A percentile compares a stretch with the other conserved stretches of the same genome.
phyloP scores from a whole-genome alignment of 2,329 filamentous ascomycete species.

The Sarocladium oryzae region DNA sequence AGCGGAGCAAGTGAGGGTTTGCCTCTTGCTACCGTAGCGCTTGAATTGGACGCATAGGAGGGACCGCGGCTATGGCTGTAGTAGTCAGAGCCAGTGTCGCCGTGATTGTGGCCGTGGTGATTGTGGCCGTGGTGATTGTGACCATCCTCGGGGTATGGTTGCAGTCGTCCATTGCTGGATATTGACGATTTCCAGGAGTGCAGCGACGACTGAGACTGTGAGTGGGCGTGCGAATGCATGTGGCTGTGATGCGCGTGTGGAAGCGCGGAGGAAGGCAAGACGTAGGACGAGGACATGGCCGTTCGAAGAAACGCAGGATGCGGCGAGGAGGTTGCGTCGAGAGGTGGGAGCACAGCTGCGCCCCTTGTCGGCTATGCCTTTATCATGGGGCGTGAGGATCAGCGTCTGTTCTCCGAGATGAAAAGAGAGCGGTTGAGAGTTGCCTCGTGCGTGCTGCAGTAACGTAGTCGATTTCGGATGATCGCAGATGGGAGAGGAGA shows the following conservation, averaged over 20 bases:
- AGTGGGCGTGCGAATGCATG: slow-evolving; percentile 33
- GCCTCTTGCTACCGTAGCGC: slow-evolving; percentile 21
- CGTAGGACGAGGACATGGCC: slow-evolving; percentile 45
- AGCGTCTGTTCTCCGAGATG: background rate
- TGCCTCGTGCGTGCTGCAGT: background rate
- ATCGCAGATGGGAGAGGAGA: background rate
- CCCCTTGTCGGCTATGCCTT: slow-evolving; percentile 1
- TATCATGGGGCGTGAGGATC: slow-evolving; percentile 8
- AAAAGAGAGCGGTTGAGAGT: background rate
- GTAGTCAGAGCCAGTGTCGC: slow-evolving; percentile 20
- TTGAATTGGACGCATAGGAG: slow-evolving; percentile 24
- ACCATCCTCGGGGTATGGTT: slow-evolving; percentile 25
- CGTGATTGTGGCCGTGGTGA: slow-evolving; percentile 21
- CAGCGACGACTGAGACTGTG: slow-evolving; percentile 32
- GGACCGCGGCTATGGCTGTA: slow-evolving; percentile 23
- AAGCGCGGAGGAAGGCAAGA: slow-evolving; percentile 44
- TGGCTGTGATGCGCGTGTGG: slow-evolving; percentile 40
- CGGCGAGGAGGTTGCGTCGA: background rate
- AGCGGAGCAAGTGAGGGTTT: slow-evolving; percentile 13
- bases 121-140: slow-evolving; percentile 22
- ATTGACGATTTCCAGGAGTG: slow-evolving; percentile 30
- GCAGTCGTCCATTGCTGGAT: slow-evolving; percentile 24
- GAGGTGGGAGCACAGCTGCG: slow-evolving; percentile 6
- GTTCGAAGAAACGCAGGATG: background rate
- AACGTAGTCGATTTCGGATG: background rate